These are phyloP conservation scores for Plectranthus barbatus DNA, from an alignment of 257 asterid genomes.

Conservation along the genomic window DNA sequence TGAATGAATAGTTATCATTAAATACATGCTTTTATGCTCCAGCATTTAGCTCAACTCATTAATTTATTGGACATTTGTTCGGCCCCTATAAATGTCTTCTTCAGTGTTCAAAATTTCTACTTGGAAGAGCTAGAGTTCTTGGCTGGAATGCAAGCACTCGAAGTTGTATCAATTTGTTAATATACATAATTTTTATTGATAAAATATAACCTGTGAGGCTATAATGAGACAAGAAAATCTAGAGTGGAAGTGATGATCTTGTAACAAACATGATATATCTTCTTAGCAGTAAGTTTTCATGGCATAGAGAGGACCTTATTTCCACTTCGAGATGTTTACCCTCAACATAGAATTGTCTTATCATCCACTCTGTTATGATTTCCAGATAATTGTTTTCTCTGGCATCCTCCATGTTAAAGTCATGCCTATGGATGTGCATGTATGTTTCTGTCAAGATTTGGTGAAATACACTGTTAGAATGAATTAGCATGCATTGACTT, in stretches of 20 bases:
- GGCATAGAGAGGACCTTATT: neutral
- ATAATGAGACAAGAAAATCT: neutral
- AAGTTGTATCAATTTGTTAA: neutral
- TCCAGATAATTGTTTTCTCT: neutral
- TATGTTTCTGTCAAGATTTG: neutral
- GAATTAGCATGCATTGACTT: neutral
- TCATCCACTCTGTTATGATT: neutral
- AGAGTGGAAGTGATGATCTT: neutral
- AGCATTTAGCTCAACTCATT: neutral
- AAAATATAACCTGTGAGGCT: neutral
- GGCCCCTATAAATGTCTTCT: neutral
- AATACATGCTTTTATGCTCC: neutral
- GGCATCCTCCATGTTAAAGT: constrained; percentile 4
- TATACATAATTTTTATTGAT: neutral
- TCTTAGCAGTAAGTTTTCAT: neutral
- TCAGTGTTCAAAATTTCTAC: neutral
- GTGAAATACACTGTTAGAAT: neutral
- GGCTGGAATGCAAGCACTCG: neutral
- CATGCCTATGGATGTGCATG: neutral
- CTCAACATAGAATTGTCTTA: neutral
- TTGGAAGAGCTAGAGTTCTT: neutral
- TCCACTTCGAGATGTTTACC: neutral
- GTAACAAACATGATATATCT: neutral
- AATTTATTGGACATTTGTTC: neutral
- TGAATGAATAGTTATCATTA: neutral